A percentile compares a stretch with the other conserved stretches of the same genome.
phyloP scores from a whole-genome alignment of 768 basidiomycete species.

The Strobilomyces confusus region DNA sequence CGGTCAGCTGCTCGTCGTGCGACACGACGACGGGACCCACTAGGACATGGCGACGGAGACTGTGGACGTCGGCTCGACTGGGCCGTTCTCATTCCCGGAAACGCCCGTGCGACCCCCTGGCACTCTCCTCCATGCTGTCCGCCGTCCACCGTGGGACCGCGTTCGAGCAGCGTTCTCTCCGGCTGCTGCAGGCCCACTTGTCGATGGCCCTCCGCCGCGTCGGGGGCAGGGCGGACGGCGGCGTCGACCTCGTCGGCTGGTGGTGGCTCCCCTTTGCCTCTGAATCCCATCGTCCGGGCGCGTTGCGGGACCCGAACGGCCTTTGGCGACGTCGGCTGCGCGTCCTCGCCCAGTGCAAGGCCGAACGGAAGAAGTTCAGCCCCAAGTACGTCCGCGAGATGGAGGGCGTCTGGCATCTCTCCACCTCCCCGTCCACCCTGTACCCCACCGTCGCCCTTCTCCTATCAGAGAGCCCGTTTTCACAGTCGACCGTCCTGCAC shows the following conservation, averaged over 20 bases:
- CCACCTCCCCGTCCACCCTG: background rate
- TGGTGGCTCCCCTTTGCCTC: conserved; percentile 71
- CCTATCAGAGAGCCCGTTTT: conserved; percentile 79
- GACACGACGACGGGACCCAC: conserved; percentile 25
- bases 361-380: conserved; percentile 75
- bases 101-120: conserved; percentile 18
- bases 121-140: conserved; percentile 31
- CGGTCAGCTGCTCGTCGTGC: conserved; percentile 4
- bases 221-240: conserved; percentile 88
- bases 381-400: conserved; percentile 84
- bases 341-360: conserved; percentile 88
- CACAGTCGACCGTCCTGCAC: conserved; percentile 60
- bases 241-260: conserved; percentile 86
- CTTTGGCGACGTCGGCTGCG: conserved; percentile 53
- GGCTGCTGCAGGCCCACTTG: conserved; percentile 55
- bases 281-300: background rate
- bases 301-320: conserved; percentile 15
- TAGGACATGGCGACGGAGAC: conserved; percentile 40
- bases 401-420: conserved; percentile 74
- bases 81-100: background rate
- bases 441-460: conserved; percentile 58
- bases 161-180: conserved; percentile 70
- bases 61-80: background rate
- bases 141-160: conserved; percentile 64
- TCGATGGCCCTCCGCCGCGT: conserved; percentile 79